Evolutionary conservation across 208 protist genomes (phyloP), one percentile per base, ranked within the genome.

Genomic region (Crithidia bombi): DNA sequence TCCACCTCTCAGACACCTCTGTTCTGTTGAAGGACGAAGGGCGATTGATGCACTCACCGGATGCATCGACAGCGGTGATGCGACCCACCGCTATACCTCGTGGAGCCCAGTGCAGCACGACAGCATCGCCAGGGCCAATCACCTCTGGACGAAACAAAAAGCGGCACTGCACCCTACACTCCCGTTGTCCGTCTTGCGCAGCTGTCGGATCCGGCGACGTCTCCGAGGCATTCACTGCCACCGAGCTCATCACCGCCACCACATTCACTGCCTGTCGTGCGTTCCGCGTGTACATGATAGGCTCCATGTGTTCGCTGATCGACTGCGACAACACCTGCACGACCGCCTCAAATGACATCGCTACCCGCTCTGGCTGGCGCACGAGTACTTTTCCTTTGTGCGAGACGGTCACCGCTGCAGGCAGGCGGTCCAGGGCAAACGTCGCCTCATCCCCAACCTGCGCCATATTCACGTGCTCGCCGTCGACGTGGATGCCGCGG

Each of bases 401-500:
- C 23, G 79, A 44, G 25, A 92, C 66, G 28, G 86, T 82, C 4
- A 95, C 77, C 46, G 43, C 63, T 5, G 30, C 49, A 7, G 90
- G 90, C 25, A 95, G 69, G 6, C 92, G 87, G 41, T 96, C 91
- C 5, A 99, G 69, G 1, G 97, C 97, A 83, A 99, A 92, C 2
- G 85, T 93, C 21, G 90, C 94, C 44, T 96, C 90, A 58, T 97
- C 88, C n/a, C 89, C 86, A 5, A 85, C 79, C 65, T 76, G 69
- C 3, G 94, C 98, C 44, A 81, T 58, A 62, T 91, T 97, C 2
- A 99, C 95, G 55, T 96, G 89, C 17, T 86, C 75, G 46, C 97
- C 83, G 30, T 97, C 94, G 33, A 98, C 86, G 58, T 99, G 97
- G 57, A 99, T 98, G 36, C 86, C 84, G 50, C 92, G 85, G 17